A percentile compares a stretch with the other conserved stretches of the same genome.
These are phyloP conservation scores for Skeletonema grethae DNA, from an alignment of 108 stramenopile genomes.

Conservation along the genomic window DNA sequence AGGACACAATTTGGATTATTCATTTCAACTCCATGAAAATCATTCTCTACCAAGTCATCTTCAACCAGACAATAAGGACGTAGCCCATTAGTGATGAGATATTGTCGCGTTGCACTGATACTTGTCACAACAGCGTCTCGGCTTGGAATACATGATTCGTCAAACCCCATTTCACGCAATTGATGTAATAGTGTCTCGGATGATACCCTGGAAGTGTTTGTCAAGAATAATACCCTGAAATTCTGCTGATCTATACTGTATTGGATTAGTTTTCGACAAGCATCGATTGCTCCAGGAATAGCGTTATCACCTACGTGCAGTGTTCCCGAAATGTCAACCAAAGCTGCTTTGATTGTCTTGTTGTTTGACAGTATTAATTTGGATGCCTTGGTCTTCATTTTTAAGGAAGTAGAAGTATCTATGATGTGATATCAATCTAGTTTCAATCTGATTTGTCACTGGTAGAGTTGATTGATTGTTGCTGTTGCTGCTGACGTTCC, in stretches of 20 bases:
- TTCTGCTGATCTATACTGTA: neutral
- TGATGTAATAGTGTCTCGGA: conserved; percentile 41
- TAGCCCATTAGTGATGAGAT: conserved; percentile 36
- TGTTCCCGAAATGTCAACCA: conserved; percentile 78
- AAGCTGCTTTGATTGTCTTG: conserved; percentile 45
- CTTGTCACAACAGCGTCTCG: conserved; percentile 57
- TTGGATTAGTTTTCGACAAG: conserved; percentile 38
- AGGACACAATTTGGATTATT: conserved; percentile 59
- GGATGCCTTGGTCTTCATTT: neutral
- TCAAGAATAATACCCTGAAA: conserved; percentile 53
- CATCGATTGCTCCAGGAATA: conserved; percentile 64
- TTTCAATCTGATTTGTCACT: neutral
- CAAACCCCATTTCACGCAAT: conserved; percentile 54
- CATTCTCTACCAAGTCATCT: conserved; percentile 47
- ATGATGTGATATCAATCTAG: neutral
- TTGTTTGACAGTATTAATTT: neutral
- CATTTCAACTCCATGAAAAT: conserved; percentile 36
- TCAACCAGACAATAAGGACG: conserved; percentile 63
- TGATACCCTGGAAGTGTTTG: conserved; percentile 65
- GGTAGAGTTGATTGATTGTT: neutral
- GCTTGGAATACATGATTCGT: conserved; percentile 14
- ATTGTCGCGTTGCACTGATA: conserved; percentile 50
- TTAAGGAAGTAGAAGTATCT: neutral
- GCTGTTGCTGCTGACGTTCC: neutral
- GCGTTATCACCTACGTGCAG: conserved; percentile 56